Evolutionary conservation across 495 filamentous ascomycete genomes (phyloP).

Genomic region (Cercophora scortea): DNA sequence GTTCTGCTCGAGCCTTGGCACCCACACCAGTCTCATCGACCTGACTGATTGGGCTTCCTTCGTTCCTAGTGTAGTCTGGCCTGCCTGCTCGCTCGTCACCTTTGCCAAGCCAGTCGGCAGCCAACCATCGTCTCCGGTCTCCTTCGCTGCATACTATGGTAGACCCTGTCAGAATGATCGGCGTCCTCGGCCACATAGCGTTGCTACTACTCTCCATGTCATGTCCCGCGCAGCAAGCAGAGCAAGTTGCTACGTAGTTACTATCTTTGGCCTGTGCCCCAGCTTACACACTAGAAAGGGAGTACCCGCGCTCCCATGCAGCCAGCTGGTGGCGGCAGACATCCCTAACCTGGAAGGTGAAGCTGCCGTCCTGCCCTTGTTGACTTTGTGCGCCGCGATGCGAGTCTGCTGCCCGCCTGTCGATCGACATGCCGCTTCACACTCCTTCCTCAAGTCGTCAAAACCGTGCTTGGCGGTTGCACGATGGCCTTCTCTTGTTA

Average conservation of each 20-base stretch:
- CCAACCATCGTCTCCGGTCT: no score
- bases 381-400: constrained; percentile 1
- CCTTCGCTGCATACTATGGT: no score
- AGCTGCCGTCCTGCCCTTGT: constrained; percentile 4
- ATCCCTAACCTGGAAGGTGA: constrained; percentile 23
- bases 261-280: background rate
- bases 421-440: background rate
- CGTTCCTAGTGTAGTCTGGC: no score
- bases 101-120: no score
- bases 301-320: constrained; percentile 12
- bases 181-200: background rate
- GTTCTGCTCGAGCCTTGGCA: no score
- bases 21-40: no score
- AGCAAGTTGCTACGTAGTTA: no score
- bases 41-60: no score
- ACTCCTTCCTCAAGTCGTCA: constrained; percentile 1
- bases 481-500: constrained; percentile 1
- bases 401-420: background rate
- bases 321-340: constrained; percentile 6
- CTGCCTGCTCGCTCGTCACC: no score
- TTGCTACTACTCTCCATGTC: constrained; percentile 3
- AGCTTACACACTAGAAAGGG: constrained; percentile 4
- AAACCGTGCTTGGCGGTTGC: background rate
- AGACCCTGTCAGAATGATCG: no score
- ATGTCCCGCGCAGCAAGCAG: no score